A percentile compares a stretch with the other conserved stretches of the same genome.
These are phyloP conservation scores for Trematosphaeria pertusa DNA, from an alignment of 2,329 filamentous ascomycete genomes.

Conservation along the genomic window DNA sequence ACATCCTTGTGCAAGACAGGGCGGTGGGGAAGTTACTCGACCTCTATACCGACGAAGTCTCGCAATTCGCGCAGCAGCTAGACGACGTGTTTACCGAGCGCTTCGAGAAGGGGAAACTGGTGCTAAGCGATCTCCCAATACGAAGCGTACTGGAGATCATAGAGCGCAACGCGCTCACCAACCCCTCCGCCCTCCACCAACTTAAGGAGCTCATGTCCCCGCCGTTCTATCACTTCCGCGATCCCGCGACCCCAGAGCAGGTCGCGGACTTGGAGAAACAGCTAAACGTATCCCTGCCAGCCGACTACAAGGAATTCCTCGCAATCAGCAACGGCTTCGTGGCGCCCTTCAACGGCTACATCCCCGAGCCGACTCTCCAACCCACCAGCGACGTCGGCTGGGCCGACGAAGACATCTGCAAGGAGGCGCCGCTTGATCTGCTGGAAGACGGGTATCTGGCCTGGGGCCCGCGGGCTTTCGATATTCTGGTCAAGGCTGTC, in stretches of 20 bases:
- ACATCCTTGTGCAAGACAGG: no score
- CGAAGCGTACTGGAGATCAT: background rate
- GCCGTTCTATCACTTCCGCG: background rate
- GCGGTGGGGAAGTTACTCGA: no score
- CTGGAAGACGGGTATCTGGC: background rate
- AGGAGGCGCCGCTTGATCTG: conserved; percentile 4
- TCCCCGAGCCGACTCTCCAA: conserved; percentile 13
- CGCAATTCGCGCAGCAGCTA: no score
- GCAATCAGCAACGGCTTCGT: conserved; percentile 9
- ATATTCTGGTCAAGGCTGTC: conserved; percentile 6
- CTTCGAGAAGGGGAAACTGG: background rate
- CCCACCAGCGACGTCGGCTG: conserved; percentile 2
- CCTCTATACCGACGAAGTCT: no score
- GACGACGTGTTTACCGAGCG: no score
- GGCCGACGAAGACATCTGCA: conserved; percentile 16
- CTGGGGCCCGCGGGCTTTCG: background rate
- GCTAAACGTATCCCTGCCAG: conserved; percentile 1
- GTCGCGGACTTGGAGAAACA: background rate
- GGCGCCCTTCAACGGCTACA: conserved; percentile 6
- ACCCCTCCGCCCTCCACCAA: background rate
- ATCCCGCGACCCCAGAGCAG: background rate
- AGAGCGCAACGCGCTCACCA: background rate
- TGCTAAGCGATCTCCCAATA: background rate
- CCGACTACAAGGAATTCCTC: conserved; percentile 10
- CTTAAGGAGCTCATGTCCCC: background rate